These are phyloP conservation scores for Solanum chiquidenum DNA, from an alignment of 257 asterid species.

Conservation along the genomic window DNA sequence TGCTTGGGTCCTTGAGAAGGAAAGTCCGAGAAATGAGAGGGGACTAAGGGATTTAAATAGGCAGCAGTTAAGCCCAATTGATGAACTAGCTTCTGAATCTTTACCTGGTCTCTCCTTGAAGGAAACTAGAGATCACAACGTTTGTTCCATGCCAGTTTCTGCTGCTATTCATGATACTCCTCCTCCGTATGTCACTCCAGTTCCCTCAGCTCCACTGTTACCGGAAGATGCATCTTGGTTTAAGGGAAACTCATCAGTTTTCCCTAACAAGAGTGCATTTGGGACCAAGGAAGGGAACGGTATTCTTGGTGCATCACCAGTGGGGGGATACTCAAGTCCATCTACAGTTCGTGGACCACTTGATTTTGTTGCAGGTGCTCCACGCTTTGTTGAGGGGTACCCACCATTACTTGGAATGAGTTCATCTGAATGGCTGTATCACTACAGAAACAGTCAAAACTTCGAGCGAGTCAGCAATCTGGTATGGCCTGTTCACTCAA, in stretches of 20 bases:
- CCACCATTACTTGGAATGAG: constrained; percentile 66
- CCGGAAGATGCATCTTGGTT: constrained; percentile 62
- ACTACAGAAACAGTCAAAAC: constrained; percentile 62
- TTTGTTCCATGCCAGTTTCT: constrained; percentile 14
- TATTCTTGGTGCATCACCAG: constrained; percentile 68
- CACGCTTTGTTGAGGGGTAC: constrained; percentile 43
- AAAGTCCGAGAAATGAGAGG: constrained; percentile 18
- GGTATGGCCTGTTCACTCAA: constrained; percentile 27
- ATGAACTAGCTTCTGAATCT: constrained; percentile 41
- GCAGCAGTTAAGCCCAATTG: constrained; percentile 47
- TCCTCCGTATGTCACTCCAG: constrained; percentile 42
- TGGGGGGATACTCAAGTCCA: constrained; percentile 17
- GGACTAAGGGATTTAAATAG: constrained; percentile 18
- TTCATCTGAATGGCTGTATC: constrained; percentile 94
- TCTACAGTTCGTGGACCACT: constrained; percentile 19
- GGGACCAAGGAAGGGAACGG: constrained; percentile 44
- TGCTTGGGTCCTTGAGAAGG: constrained; percentile 55
- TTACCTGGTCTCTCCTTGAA: constrained; percentile 33
- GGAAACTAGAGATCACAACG: constrained; percentile 15
- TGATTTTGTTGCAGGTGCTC: constrained; percentile 22
- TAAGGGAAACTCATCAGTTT: constrained; percentile 17
- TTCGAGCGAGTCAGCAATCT: constrained; percentile 24
- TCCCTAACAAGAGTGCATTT: constrained; percentile 11
- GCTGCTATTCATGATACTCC: constrained; percentile 17
- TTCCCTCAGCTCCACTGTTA: constrained; percentile 79